These are phyloP conservation scores for Spatholobus suberectus DNA, from an alignment of 306 rosid genomes.

Conservation along the genomic window DNA sequence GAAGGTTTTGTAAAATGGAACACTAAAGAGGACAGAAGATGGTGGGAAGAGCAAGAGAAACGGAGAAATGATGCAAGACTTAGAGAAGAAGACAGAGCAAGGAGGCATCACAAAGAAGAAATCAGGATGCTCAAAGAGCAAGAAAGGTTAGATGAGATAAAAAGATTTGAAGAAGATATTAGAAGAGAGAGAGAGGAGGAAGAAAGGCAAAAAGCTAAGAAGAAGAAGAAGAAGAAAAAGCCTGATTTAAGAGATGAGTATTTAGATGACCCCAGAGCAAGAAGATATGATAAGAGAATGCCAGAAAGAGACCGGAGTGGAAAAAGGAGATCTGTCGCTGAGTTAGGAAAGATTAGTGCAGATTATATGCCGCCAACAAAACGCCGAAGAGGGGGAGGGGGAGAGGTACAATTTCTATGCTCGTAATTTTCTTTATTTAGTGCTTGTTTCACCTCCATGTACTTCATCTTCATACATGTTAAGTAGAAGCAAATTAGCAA, in stretches of 20 bases:
- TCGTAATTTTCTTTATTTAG: constrained; percentile 34
- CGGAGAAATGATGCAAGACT: constrained; percentile 65
- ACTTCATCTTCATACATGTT: constrained; percentile 6
- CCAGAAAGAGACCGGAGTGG: constrained; percentile 71
- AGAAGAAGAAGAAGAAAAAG: constrained; percentile 74
- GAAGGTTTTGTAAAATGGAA: constrained; percentile 60
- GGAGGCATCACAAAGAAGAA: constrained; percentile 72
- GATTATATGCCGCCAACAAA: constrained; percentile 68
- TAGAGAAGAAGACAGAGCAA: constrained; percentile 69
- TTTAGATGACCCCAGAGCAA: constrained; percentile 69
- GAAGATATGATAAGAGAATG: constrained; percentile 76
- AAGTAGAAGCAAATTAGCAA: constrained; percentile 16
- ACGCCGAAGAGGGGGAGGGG: constrained; percentile 98
- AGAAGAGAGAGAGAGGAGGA: constrained; percentile 94
- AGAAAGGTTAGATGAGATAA: constrained; percentile 70
- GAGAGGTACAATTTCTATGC: constrained; percentile 56
- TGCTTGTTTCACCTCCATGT: constrained; percentile 35
- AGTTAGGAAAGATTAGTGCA: constrained; percentile 65
- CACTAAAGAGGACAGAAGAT: constrained; percentile 67
- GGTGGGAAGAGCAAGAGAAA: constrained; percentile 82
- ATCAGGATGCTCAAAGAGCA: constrained; percentile 70
- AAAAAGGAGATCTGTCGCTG: constrained; percentile 72
- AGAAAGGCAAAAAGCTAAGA: constrained; percentile 82
- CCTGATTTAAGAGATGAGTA: constrained; percentile 66
- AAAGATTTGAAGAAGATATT: constrained; percentile 73